These are phyloP conservation scores for Populus hybrid DNA, from an alignment of 441 rosid genomes.

Conservation along the genomic window DNA sequence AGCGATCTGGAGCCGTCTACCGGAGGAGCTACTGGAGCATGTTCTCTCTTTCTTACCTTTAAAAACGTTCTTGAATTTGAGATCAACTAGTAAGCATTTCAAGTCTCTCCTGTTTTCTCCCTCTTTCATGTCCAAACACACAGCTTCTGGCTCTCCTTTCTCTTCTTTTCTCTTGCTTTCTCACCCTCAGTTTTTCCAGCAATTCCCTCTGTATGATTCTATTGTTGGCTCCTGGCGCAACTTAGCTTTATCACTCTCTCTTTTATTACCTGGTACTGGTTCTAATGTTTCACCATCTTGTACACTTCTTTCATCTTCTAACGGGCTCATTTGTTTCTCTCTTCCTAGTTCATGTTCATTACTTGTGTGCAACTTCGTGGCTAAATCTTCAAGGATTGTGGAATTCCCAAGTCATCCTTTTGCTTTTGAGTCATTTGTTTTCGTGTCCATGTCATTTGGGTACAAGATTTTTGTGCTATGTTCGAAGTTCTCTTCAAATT, in stretches of 20 bases:
- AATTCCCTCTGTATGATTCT: slow-evolving; percentile 59
- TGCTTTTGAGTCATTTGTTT: slow-evolving; percentile 52
- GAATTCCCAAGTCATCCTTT: slow-evolving; percentile 63
- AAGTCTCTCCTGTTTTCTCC: slow-evolving; percentile 53
- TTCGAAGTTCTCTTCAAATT: slow-evolving; percentile 32
- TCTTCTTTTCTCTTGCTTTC: slow-evolving; percentile 76
- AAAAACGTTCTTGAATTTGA: slow-evolving; percentile 44
- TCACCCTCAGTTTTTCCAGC: slow-evolving; percentile 60
- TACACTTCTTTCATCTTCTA: slow-evolving; percentile 54
- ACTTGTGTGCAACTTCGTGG: slow-evolving; percentile 57
- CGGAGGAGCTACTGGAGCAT: slow-evolving; percentile 61
- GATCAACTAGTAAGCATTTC: slow-evolving; percentile 66
- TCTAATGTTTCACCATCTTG: slow-evolving; percentile 19
- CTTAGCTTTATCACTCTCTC: slow-evolving; percentile 39
- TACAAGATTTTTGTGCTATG: slow-evolving; percentile 58
- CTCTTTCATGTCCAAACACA: slow-evolving; percentile 51
- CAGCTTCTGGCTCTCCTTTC: slow-evolving; percentile 37
- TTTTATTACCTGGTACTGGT: slow-evolving; percentile 28
- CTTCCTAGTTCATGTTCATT: slow-evolving; percentile 47
- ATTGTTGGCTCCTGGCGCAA: slow-evolving; percentile 50
- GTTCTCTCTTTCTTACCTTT: slow-evolving; percentile 60
- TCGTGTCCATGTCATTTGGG: slow-evolving; percentile 46
- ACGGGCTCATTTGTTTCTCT: slow-evolving; percentile 67
- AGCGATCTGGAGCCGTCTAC: slow-evolving; percentile 65
- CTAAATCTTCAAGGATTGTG: slow-evolving; percentile 54